Base-by-base conservation (phyloP, 1,284 basidiomycete species). In the Rhodotorula sp. region DNA sequence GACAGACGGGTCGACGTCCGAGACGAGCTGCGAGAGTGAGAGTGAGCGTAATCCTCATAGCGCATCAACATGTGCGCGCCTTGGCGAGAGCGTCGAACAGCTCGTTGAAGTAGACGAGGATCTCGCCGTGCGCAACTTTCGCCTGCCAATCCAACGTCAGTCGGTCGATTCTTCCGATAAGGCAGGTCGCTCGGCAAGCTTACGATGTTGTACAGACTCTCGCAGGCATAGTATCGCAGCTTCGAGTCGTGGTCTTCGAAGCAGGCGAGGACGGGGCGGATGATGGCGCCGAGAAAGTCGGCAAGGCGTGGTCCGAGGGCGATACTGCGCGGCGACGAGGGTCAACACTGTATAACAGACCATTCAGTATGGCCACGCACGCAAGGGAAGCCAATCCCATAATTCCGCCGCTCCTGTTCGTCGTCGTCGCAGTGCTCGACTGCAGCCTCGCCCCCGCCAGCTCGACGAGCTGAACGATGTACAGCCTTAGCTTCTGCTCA, bases 111-210 rank as follows among this genome's bases (percentile, higher is more conserved):
- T 95, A 97, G 28, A 97, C 88, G 70, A 99, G 83, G 52, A 98
- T 90, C 81, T 98, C 95, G 48, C 95, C 95, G 79, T 97, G 97
- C 65, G 94, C 96, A 11, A 98, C 94, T 81, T 99, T 91, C 90
- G 67, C 81, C 81, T 75, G 26, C 5, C 24, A 24, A 26, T 34
- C 59, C 54, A 50, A 67, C 26, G 2, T 13, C 9, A 18, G 50
- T n/a, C 48, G 34, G 58, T 16, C n/a, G n/a, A n/a, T n/a, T n/a
- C n/a, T n/a, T n/a, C n/a, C n/a, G n/a, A n/a, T n/a, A n/a, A n/a
- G n/a, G n/a, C n/a, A n/a, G n/a, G n/a, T n/a, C n/a, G 16, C 13
- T 13, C 5, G 2, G 9, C 7, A 11, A 18, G 62, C 69, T 31
- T 9, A 77, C 72, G 76, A 99, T 96, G 82, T 99, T 99, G 84